Conservation (phyloP, 352 stramenopile genomes). For the Thalassiosira hispida region DNA sequence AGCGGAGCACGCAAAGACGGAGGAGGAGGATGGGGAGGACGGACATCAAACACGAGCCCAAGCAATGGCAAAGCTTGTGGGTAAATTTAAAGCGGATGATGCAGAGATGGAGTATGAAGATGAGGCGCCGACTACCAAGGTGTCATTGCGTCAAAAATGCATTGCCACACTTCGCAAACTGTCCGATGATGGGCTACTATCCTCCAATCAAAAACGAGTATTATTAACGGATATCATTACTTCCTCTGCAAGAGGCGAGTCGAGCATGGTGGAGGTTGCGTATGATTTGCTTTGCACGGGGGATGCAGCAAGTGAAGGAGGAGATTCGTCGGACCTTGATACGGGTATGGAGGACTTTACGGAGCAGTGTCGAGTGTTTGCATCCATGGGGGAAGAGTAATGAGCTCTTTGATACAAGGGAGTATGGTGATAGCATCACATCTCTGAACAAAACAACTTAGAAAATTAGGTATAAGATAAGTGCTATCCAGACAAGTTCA, state of each 20-base stretch:
- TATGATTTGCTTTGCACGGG: constrained; percentile 70
- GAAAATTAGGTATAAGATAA: too few species aligned
- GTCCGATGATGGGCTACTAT: constrained; percentile 68
- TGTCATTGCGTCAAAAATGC: constrained; percentile 70
- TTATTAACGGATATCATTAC: constrained; percentile 83
- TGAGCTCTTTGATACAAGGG: too few species aligned
- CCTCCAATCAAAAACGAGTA: constrained; percentile 74
- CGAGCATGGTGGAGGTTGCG: constrained; percentile 77
- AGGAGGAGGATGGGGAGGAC: too few species aligned
- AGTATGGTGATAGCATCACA: constrained; percentile 2
- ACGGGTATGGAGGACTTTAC: constrained; percentile 79
- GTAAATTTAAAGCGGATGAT: too few species aligned
- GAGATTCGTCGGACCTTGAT: constrained; percentile 29
- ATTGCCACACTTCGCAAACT: constrained; percentile 72
- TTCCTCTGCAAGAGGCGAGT: constrained; percentile 66
- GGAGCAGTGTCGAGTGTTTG: constrained; percentile 81
- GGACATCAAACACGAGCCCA: too few species aligned
- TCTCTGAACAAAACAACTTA: neutral
- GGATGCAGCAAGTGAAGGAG: constrained; percentile 19
- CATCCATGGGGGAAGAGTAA: constrained; percentile 36
- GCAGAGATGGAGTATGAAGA: constrained; percentile 29
- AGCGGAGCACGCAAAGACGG: constrained; percentile 16
- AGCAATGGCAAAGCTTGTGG: too few species aligned
- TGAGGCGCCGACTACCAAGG: too few species aligned
- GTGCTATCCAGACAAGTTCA: too few species aligned